Percentiles rank a stretch among this genome's conserved stretches.
phyloP scores from a whole-genome alignment of 768 basidiomycete genomes.

The Naganishia antarctica region DNA sequence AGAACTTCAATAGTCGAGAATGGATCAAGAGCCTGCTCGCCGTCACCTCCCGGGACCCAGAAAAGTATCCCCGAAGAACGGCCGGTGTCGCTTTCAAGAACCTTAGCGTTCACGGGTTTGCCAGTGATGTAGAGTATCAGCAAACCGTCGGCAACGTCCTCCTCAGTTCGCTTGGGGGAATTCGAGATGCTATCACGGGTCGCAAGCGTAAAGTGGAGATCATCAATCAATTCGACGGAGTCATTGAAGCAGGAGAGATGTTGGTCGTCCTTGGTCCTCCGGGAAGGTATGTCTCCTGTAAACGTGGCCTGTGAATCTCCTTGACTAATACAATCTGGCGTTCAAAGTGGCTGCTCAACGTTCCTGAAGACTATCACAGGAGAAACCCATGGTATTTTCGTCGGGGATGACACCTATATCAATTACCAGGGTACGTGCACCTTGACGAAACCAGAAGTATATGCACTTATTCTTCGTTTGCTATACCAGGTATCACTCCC shows the following conservation, averaged over 20 bases:
- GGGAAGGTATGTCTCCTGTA: conserved; percentile 43
- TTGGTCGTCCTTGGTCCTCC: conserved; percentile 56
- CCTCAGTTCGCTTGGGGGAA: conserved; percentile 30
- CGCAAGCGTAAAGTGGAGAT: conserved; percentile 52
- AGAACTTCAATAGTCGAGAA: conserved; percentile 47
- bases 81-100: conserved; percentile 51
- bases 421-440: conserved; percentile 43
- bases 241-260: conserved; percentile 70
- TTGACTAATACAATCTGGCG: neutral
- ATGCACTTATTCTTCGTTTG: neutral
- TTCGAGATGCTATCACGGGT: conserved; percentile 29
- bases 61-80: conserved; percentile 39
- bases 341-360: conserved; percentile 49
- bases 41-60: conserved; percentile 33
- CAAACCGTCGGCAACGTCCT: conserved; percentile 51
- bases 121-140: conserved; percentile 51
- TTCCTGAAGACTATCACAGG: conserved; percentile 57
- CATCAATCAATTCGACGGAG: conserved; percentile 61
- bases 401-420: conserved; percentile 38
- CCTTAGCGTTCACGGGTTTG: conserved; percentile 49
- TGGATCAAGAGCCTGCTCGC: conserved; percentile 48
- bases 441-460: neutral
- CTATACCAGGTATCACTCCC: conserved; percentile 48
- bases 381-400: conserved; percentile 47
- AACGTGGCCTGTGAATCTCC: neutral